Evolutionary conservation across 2,329 filamentous ascomycete genomes (phyloP), one percentile per base, ranked within the genome.

Genomic region (Neocatenulostroma microsporum): DNA sequence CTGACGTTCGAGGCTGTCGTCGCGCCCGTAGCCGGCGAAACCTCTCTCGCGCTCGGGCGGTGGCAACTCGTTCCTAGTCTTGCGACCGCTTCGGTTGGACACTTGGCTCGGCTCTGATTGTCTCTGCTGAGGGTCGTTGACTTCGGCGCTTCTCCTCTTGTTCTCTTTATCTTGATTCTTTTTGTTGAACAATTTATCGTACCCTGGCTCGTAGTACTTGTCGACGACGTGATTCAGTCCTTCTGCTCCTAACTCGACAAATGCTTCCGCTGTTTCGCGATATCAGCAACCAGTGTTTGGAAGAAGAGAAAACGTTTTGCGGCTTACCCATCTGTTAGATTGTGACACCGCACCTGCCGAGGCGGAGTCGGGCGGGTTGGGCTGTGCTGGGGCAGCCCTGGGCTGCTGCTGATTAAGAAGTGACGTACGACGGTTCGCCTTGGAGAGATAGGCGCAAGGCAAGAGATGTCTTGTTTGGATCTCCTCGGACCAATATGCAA

Each of bases 221-320:
- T 52, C 46, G 20, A 45, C 45, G 13, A 51, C 30, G 30, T 51
- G 46, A 36, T 49, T 45, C 27, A 47, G 21, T 17, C 44, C 41
- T 31, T 51, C 49, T 18, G 48, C 46, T 7, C 45, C 45, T 19
- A 51, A 42, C 33, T 57, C 54, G 6, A 52, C 50, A 24, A 53
- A 41, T 21, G 27, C 41, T 36, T 51, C 51, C 11, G 44, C 41
- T 38, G 42, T 44, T 15, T 20, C n/a, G n/a, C n/a, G n/a, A n/a
- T n/a, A n/a, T n/a, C n/a, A n/a, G n/a, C n/a, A n/a, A n/a, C n/a
- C n/a, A n/a, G n/a, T n/a, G n/a, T n/a, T n/a, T n/a, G n/a, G n/a
- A n/a, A n/a, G n/a, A n/a, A n/a, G n/a, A n/a, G n/a, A n/a, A n/a
- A n/a, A n/a, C n/a, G n/a, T n/a, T n/a, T n/a, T n/a, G n/a, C n/a